phyloP scores from a whole-genome alignment of 2,329 filamentous ascomycete species.

The Venturia asperata region DNA sequence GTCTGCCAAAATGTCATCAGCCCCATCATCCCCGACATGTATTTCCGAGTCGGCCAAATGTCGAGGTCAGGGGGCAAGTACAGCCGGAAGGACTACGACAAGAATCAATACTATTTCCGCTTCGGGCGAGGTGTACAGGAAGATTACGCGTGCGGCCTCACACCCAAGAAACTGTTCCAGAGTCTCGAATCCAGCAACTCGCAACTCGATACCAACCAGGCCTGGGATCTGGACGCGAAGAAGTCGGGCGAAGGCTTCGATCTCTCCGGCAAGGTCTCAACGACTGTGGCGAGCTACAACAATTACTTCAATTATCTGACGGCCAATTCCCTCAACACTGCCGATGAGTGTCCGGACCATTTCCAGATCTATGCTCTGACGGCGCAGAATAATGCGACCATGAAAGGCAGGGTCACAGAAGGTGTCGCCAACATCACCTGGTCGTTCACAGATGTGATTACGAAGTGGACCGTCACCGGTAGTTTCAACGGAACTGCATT shows the following conservation, averaged over 20 bases:
- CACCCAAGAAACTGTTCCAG: slow-evolving; percentile 13
- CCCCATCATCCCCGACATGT: slow-evolving; percentile 6
- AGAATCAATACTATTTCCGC: slow-evolving; percentile 16
- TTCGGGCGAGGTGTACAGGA: not conserved
- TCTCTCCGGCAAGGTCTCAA: slow-evolving; percentile 9
- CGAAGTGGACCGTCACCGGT: slow-evolving; percentile 4
- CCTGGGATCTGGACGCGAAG: not conserved
- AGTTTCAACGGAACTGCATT: not conserved
- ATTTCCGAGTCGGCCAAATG: slow-evolving; percentile 17
- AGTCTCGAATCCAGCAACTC: slow-evolving; percentile 14
- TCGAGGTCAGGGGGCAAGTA: not conserved
- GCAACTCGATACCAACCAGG: slow-evolving; percentile 10
- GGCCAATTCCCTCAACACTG: not conserved
- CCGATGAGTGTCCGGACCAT: slow-evolving; percentile 15
- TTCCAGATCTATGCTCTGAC: slow-evolving; percentile 15
- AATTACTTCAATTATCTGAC: slow-evolving; percentile 17
- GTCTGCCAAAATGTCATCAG: slow-evolving; percentile 8
- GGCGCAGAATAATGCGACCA: slow-evolving; percentile 4
- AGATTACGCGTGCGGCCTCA: slow-evolving; percentile 11
- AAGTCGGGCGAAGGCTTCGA: slow-evolving; percentile 3
- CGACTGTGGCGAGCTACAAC: slow-evolving; percentile 13
- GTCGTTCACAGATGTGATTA: slow-evolving; percentile 8
- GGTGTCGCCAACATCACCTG: slow-evolving; percentile 4
- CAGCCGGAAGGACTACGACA: slow-evolving; percentile 15
- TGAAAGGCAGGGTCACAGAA: slow-evolving; percentile 6